Base-by-base conservation (phyloP, 306 rosid species). In the Phaseolus lunatus region DNA sequence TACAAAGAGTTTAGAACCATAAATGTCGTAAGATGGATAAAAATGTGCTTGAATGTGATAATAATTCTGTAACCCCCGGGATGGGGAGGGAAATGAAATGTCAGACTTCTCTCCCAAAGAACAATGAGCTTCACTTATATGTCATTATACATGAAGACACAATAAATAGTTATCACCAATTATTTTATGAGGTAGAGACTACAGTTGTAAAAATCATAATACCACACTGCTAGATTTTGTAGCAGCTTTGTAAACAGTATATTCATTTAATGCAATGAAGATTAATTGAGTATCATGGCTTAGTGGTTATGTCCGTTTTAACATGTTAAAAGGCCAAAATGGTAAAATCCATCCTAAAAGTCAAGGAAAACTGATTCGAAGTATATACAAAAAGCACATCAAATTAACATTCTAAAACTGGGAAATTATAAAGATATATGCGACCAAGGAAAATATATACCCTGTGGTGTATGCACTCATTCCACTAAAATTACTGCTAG, bases 391-490 rank as follows among this genome's bases (percentile, higher is more conserved):
- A 62, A n/a, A 72, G 58, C 27, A 59, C 50, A n/a, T 50, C 53
- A 43, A 64, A 73, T 33, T 43, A 54, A 64, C 22, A 37, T 8
- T 18, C 48, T 33, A 67, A 37, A 79, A 10, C 61, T 64, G 18
- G 48, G 24, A 19, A 79, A 72, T 19, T 77, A 76, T 4, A 80
- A 37, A 29, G 50, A 67, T 65, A 43, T 49, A 54, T 31, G 10
- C 26, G 67, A 81, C 43, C 58, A 16, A 76, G 26, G 47, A 53
- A 45, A 57, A 78, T 27, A 70, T 84, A 71, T 88, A 95, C 98
- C 98, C 92, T 31, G 92, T 89, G 76, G 97, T 92, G 90, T 95
- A 95, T 70, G 91, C 97, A 77, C 99, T 95, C 99, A 95, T 95
- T 83, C 98, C 99, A 84, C 99, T 95, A 68, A 89, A 86, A 87